Conservation (phyloP, 1,284 basidiomycete genomes). For the Pseudozyma sp. region DNA sequence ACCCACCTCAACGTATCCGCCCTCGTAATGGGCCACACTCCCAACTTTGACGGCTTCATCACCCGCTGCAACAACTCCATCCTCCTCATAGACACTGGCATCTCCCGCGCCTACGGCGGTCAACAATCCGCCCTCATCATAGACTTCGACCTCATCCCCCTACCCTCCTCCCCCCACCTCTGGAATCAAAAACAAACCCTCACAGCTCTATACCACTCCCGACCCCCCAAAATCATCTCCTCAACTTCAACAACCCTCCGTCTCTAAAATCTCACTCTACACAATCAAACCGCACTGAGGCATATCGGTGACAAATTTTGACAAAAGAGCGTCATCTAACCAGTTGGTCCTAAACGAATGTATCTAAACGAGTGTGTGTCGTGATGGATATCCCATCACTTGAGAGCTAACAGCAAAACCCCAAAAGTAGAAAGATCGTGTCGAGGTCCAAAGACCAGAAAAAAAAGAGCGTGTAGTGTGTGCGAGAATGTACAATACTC, state of each 20-base stretch:
- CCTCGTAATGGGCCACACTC: slow-evolving; percentile 65
- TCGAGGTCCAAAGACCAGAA: too few relatives aligned
- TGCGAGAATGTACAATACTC: too few relatives aligned
- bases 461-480: too few relatives aligned
- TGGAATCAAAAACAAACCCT: slow-evolving; percentile 44
- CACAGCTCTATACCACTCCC: slow-evolving; percentile 44
- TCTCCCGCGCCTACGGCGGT: slow-evolving; percentile 63
- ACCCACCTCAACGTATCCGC: slow-evolving; percentile 25
- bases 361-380: neutral
- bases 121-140: slow-evolving; percentile 61
- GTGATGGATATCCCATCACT: too few relatives aligned
- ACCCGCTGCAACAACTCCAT: slow-evolving; percentile 51
- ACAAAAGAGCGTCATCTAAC: too few relatives aligned
- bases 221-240: slow-evolving; percentile 39
- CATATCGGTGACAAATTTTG: neutral
- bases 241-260: slow-evolving; percentile 4
- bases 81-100: slow-evolving; percentile 66
- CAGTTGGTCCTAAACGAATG: neutral
- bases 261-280: slow-evolving; percentile 10
- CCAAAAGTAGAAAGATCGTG: too few relatives aligned
- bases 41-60: slow-evolving; percentile 61
- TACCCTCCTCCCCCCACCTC: neutral
- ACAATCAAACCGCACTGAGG: neutral
- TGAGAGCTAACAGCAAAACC: too few relatives aligned
- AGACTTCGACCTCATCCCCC: slow-evolving; percentile 43